These are phyloP conservation scores for Fonsecaea nubica DNA, from an alignment of 2,329 filamentous ascomycete species.

Conservation along the genomic window DNA sequence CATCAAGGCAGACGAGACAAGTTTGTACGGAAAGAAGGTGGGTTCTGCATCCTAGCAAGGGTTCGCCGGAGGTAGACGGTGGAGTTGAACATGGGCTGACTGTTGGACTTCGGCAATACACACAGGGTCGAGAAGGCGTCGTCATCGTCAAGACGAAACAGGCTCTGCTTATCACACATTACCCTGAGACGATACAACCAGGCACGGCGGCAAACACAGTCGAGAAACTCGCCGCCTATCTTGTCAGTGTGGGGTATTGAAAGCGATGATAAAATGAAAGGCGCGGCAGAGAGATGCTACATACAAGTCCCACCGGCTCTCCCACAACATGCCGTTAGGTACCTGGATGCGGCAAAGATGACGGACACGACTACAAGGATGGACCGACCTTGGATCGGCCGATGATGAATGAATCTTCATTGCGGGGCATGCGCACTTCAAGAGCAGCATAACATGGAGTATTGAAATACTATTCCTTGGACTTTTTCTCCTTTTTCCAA, in stretches of 20 bases:
- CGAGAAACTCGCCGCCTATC: constrained; percentile 85
- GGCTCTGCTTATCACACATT: constrained; percentile 87
- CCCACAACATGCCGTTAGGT: background rate
- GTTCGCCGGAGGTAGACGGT: background rate
- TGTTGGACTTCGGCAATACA: background rate
- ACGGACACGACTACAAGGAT: constrained; percentile 5
- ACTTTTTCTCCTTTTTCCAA: background rate
- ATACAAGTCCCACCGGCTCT: background rate
- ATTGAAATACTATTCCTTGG: constrained; percentile 3
- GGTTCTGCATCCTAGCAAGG: constrained; percentile 37
- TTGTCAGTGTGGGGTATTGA: constrained; percentile 77
- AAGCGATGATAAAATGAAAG: background rate
- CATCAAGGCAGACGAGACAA: constrained; percentile 75
- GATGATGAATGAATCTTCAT: constrained; percentile 5
- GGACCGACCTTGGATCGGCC: constrained; percentile 1
- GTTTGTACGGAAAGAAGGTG: constrained; percentile 87
- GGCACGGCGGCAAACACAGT: constrained; percentile 79
- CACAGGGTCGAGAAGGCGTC: constrained; percentile 78
- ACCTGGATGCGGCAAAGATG: constrained; percentile 7
- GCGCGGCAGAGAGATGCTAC: background rate
- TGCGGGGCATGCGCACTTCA: background rate
- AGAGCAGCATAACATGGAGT: constrained; percentile 5
- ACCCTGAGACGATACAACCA: constrained; percentile 75
- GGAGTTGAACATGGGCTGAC: background rate
- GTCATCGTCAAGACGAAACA: constrained; percentile 85